A percentile compares a stretch with the other conserved stretches of the same genome.
Evolutionary conservation across 208 protist genomes (phyloP).

Genomic region (Trypanosoma avium): DNA sequence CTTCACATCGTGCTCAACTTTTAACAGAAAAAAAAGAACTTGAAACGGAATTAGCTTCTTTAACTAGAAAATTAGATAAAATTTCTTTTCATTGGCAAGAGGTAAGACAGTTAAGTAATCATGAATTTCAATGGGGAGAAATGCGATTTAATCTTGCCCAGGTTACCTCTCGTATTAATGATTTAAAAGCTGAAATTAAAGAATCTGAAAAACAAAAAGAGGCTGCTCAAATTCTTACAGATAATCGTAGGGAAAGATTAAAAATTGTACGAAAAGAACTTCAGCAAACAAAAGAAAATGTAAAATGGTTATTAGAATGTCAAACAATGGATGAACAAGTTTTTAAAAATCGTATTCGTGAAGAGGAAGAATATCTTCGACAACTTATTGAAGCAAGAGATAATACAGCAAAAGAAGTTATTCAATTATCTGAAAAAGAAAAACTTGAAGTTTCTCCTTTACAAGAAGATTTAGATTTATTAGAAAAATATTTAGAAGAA

Average conservation of each 20-base stretch:
- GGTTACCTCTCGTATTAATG: background rate
- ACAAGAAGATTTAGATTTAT: constrained; percentile 5
- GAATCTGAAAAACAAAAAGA: constrained; percentile 14
- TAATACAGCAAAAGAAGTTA: constrained; percentile 13
- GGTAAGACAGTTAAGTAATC: background rate
- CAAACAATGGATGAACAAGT: constrained; percentile 15
- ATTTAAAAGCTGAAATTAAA: constrained; percentile 15
- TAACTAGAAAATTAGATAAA: constrained; percentile 1
- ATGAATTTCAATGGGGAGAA: constrained; percentile 26
- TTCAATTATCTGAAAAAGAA: background rate
- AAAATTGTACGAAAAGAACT: constrained; percentile 9
- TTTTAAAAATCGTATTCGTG: constrained; percentile 9
- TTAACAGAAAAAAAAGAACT: background rate
- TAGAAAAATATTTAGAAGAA: constrained; percentile 23
- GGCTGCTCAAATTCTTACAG: background rate
- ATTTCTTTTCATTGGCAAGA: constrained; percentile 1
- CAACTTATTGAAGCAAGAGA: constrained; percentile 17
- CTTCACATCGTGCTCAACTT: constrained; percentile 13
- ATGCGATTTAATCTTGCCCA: constrained; percentile 17
- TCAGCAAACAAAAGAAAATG: background rate
- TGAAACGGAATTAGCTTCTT: background rate
- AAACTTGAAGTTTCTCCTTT: constrained; percentile 16
- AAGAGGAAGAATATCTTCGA: constrained; percentile 22
- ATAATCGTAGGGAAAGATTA: constrained; percentile 4
- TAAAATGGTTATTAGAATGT: constrained; percentile 25